phyloP scores from a whole-genome alignment of 306 rosid genomes.

The Prunus davidiana region DNA sequence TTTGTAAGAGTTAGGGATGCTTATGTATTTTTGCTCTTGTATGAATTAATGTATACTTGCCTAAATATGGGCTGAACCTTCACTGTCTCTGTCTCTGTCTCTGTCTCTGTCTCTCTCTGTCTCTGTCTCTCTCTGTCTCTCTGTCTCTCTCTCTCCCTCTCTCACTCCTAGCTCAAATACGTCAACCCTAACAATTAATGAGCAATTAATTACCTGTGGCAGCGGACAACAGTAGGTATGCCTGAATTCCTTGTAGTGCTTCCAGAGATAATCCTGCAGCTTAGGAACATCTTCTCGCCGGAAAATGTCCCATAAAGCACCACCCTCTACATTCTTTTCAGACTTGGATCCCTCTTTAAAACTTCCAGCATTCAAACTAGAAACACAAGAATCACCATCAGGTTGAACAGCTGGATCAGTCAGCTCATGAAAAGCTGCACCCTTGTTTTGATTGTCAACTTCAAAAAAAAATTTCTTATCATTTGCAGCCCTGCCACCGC shows the following conservation, averaged over 20 bases:
- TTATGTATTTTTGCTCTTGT: neutral
- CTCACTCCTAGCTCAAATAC: neutral
- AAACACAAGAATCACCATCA: neutral
- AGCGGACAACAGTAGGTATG: constrained; percentile 54
- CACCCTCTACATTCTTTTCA: constrained; percentile 39
- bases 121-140: neutral
- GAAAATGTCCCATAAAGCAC: constrained; percentile 87
- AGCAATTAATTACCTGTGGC: constrained; percentile 47
- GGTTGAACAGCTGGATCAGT: constrained; percentile 5
- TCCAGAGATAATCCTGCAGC: constrained; percentile 63
- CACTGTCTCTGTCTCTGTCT: neutral
- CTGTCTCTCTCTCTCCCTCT: neutral
- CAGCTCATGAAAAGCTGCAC: neutral
- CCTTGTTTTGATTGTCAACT: constrained; percentile 5
- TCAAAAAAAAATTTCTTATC: constrained; percentile 4
- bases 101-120: neutral
- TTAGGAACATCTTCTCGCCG: constrained; percentile 68
- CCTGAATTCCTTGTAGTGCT: constrained; percentile 75
- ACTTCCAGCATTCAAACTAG: neutral
- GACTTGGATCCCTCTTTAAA: constrained; percentile 4
- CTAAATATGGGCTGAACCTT: neutral
- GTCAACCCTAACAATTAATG: neutral
- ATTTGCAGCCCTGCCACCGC: constrained; percentile 2
- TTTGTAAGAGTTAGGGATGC: neutral
- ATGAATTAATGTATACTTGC: neutral